A percentile compares a stretch with the other conserved stretches of the same genome.
These are phyloP conservation scores for Rubia yunnanensis DNA, from an alignment of 257 asterid species.

Conservation along the genomic window DNA sequence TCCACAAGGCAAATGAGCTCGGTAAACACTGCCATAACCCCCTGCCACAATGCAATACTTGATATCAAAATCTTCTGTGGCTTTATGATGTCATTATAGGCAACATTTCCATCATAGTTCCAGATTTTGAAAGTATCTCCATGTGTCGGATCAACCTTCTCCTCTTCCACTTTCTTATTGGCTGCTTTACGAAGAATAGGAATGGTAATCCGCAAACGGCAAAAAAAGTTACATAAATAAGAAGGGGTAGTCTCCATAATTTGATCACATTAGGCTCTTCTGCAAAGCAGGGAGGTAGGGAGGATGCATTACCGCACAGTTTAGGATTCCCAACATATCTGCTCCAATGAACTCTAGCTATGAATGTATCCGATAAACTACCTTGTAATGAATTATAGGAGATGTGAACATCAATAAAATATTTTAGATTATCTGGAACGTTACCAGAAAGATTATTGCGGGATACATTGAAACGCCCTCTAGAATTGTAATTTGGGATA, in stretches of 20 bases:
- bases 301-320: neutral
- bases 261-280: neutral
- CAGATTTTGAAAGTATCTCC: neutral
- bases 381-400: constrained; percentile 5
- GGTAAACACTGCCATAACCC: neutral
- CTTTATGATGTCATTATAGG: constrained; percentile 4
- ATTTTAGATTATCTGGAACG: neutral
- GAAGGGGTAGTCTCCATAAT: neutral
- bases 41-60: constrained; percentile 7
- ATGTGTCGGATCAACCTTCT: neutral
- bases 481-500: neutral
- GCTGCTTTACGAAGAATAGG: no score
- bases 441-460: neutral
- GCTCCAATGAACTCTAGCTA: neutral
- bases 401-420: neutral
- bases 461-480: neutral
- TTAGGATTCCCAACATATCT: neutral
- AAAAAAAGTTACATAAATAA: no score
- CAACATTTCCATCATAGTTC: constrained; percentile 2
- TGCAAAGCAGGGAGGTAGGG: neutral
- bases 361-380: neutral
- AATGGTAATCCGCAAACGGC: no score
- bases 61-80: constrained; percentile 1
- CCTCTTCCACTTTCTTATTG: neutral
- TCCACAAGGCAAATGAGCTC: neutral